Conservation (phyloP, 2,329 filamentous ascomycete genomes). For the Xylariaceae sp. region DNA sequence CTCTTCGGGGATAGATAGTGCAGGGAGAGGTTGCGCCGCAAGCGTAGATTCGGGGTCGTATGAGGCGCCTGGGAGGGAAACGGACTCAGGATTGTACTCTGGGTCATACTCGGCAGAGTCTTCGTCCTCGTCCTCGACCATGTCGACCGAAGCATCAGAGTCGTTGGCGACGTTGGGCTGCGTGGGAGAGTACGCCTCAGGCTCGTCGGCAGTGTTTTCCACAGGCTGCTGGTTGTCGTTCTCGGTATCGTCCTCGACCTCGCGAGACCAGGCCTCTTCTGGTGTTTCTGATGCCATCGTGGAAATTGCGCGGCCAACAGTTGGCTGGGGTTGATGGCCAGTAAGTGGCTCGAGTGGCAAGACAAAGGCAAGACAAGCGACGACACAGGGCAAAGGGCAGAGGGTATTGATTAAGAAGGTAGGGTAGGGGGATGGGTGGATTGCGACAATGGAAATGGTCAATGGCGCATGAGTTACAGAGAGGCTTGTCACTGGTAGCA, state of each 20-base stretch:
- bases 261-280: conserved; percentile 21
- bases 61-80: conserved; percentile 42
- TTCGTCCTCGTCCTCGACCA: conserved; percentile 45
- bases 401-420: too few relatives aligned
- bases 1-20: conserved; percentile 28
- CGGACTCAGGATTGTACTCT: neutral
- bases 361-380: too few relatives aligned
- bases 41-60: conserved; percentile 56
- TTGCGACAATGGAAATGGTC: too few relatives aligned
- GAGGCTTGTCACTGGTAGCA: too few relatives aligned
- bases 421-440: too few relatives aligned
- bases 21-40: conserved; percentile 35
- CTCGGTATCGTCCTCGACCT: conserved; percentile 35
- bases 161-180: conserved; percentile 44
- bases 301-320: neutral
- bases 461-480: too few relatives aligned
- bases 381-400: too few relatives aligned
- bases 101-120: conserved; percentile 52
- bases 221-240: conserved; percentile 52
- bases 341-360: too few relatives aligned
- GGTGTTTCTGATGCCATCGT: conserved; percentile 30
- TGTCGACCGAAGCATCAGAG: conserved; percentile 48
- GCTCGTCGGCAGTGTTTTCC: conserved; percentile 53
- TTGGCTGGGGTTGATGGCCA: too few relatives aligned
- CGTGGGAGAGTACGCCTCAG: conserved; percentile 47